Evolutionary conservation across 441 rosid genomes (phyloP).

Genomic region (Croton setiger): DNA sequence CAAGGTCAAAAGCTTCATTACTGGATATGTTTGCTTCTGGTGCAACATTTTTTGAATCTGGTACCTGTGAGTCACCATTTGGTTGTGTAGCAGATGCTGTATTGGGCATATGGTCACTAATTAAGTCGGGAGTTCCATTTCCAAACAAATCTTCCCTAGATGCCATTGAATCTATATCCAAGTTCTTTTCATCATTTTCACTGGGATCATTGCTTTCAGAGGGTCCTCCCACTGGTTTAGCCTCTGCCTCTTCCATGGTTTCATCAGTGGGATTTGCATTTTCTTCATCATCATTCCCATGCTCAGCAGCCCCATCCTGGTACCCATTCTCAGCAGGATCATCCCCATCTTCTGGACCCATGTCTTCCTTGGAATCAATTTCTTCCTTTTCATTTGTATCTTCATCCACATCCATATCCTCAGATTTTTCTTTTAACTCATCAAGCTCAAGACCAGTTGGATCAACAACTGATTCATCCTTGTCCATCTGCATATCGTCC

Average conservation of each 20-base stretch:
- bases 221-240: conserved; percentile 39
- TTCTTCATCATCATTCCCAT: conserved; percentile 19
- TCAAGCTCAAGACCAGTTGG: conserved; percentile 60
- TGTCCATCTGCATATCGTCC: conserved; percentile 59
- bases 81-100: conserved; percentile 60
- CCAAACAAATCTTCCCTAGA: conserved; percentile 39
- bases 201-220: conserved; percentile 42
- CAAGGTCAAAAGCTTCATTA: conserved; percentile 42
- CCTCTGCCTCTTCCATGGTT: conserved; percentile 42
- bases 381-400: conserved; percentile 48
- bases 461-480: conserved; percentile 69
- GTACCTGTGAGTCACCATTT: conserved; percentile 43
- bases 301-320: conserved; percentile 24
- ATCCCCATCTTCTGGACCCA: conserved; percentile 43
- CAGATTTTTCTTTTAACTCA: conserved; percentile 43
- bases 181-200: conserved; percentile 37
- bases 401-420: conserved; percentile 56
- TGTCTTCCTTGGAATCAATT: conserved; percentile 50
- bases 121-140: conserved; percentile 38
- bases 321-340: conserved; percentile 42
- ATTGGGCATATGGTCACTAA: conserved; percentile 40
- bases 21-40: conserved; percentile 52
- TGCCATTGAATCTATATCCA: conserved; percentile 36
- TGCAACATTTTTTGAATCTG: conserved; percentile 45
- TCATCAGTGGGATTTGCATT: conserved; percentile 40